phyloP scores from a whole-genome alignment of 805 yeast genomes.

The Yarrowia osloensis region DNA sequence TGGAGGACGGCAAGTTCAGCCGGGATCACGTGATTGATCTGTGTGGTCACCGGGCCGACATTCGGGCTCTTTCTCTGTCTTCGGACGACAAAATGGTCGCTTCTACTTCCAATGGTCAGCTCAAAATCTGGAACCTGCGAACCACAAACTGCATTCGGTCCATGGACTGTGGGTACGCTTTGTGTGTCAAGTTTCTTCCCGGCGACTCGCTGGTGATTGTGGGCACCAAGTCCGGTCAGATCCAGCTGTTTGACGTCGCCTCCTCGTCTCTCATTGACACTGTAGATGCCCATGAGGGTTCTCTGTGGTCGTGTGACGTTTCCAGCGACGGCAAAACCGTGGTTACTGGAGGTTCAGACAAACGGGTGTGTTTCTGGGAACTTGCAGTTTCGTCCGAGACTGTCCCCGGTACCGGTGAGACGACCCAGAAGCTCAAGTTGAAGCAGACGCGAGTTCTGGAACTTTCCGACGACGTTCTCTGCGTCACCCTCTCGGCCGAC shows the following conservation, averaged over 20 bases:
- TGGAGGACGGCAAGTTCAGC: slow-evolving; percentile 54
- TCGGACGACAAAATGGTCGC: slow-evolving; percentile 78
- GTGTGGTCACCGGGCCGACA: slow-evolving; percentile 87
- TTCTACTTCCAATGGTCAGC: slow-evolving; percentile 85
- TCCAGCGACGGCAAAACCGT: slow-evolving; percentile 81
- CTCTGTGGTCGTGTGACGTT: slow-evolving; percentile 89
- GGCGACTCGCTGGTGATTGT: slow-evolving; percentile 86
- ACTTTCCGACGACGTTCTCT: slow-evolving; percentile 78
- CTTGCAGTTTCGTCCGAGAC: slow-evolving; percentile 64
- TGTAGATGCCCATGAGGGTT: slow-evolving; percentile 69
- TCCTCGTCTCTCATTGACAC: slow-evolving; percentile 71
- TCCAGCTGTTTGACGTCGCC: slow-evolving; percentile 84
- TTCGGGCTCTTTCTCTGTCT: slow-evolving; percentile 79
- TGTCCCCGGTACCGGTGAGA: slow-evolving; percentile 66
- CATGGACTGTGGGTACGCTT: slow-evolving; percentile 84
- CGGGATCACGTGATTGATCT: slow-evolving; percentile 62
- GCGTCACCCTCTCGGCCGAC: slow-evolving; percentile 80
- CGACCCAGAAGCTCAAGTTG: slow-evolving; percentile 57
- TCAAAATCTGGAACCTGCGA: slow-evolving; percentile 84
- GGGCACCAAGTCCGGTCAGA: slow-evolving; percentile 84
- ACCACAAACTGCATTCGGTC: slow-evolving; percentile 79
- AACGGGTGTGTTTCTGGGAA: slow-evolving; percentile 86
- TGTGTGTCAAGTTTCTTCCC: slow-evolving; percentile 79
- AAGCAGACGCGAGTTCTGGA: slow-evolving; percentile 81
- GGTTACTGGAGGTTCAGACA: slow-evolving; percentile 94